phyloP scores from a whole-genome alignment of 169 alveolate genomes.

The Eimeria necatrix region DNA sequence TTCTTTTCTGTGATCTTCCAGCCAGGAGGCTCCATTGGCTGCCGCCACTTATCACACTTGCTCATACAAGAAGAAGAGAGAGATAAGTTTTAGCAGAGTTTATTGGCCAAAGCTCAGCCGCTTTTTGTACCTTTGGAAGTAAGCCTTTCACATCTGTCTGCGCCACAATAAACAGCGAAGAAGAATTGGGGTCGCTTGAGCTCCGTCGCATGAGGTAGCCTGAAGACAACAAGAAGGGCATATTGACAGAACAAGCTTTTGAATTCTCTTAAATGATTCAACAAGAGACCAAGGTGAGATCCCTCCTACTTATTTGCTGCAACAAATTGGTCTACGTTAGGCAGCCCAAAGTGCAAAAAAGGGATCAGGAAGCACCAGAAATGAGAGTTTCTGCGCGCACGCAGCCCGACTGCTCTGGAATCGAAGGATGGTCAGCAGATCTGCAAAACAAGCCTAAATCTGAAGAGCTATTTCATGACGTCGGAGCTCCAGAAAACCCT shows the following conservation, averaged over 20 bases:
- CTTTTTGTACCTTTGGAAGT: slow-evolving; percentile 70
- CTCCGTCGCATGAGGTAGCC: slow-evolving; percentile 63
- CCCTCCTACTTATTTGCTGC: too few relatives aligned
- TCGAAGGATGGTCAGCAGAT: slow-evolving; percentile 79
- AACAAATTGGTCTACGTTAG: background rate
- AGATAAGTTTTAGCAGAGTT: background rate
- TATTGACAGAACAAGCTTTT: background rate
- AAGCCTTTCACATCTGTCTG: slow-evolving; percentile 79
- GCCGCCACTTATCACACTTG: too few relatives aligned
- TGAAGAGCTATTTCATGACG: background rate
- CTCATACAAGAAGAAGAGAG: background rate
- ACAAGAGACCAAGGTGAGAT: background rate
- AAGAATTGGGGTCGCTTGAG: slow-evolving; percentile 49
- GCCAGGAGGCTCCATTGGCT: too few relatives aligned
- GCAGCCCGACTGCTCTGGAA: slow-evolving; percentile 41
- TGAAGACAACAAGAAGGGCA: background rate
- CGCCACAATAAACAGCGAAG: slow-evolving; percentile 67
- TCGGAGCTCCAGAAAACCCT: too few relatives aligned
- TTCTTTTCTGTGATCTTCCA: too few relatives aligned
- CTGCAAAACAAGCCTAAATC: background rate
- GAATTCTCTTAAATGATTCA: background rate
- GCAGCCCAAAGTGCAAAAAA: background rate
- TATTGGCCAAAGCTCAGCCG: background rate
- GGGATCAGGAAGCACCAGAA: slow-evolving; percentile 11
- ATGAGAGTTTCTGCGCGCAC: slow-evolving; percentile 79